Evolutionary conservation across 2,329 filamentous ascomycete genomes (phyloP).

Genomic region (Mycocentrospora acerina): DNA sequence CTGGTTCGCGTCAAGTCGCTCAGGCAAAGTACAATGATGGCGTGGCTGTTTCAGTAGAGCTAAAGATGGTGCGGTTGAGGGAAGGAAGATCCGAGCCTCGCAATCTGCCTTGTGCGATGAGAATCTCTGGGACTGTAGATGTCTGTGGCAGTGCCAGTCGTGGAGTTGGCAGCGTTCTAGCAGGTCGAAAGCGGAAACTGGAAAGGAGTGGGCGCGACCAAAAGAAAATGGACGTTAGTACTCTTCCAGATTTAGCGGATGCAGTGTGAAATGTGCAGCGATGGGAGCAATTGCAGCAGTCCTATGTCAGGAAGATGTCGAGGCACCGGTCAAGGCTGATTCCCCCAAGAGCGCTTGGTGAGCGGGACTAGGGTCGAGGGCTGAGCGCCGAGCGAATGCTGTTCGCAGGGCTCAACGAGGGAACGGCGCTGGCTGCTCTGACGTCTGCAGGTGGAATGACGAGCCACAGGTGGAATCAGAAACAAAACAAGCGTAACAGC

Average conservation of each 20-base stretch:
- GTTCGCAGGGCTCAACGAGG: constrained; percentile 17
- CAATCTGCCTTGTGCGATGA: constrained; percentile 37
- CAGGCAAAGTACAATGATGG: constrained; percentile 15
- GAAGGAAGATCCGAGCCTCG: constrained; percentile 23
- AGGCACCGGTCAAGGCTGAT: constrained; percentile 43
- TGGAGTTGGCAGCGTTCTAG: constrained; percentile 26
- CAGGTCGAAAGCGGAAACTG: constrained; percentile 21
- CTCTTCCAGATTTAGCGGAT: no score
- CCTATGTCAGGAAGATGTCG: constrained; percentile 23
- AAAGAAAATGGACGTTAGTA: constrained; percentile 16
- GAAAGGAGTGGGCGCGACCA: constrained; percentile 26
- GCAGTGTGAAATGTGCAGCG: constrained; percentile 23
- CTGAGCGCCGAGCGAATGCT: constrained; percentile 31
- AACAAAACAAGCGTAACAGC: constrained; percentile 34
- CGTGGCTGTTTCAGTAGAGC: no score
- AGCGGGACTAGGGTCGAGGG: constrained; percentile 25
- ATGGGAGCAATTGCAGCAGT: constrained; percentile 33
- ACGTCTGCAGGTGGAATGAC: constrained; percentile 15
- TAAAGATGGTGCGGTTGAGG: no score
- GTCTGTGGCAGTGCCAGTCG: constrained; percentile 37
- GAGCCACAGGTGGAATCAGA: constrained; percentile 19
- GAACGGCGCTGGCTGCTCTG: constrained; percentile 17
- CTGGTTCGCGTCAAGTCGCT: constrained; percentile 16
- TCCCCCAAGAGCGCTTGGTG: constrained; percentile 25
- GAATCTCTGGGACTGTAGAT: constrained; percentile 27